phyloP scores from a whole-genome alignment of 2,329 filamentous ascomycete species.

The Aspergillus sojae region DNA sequence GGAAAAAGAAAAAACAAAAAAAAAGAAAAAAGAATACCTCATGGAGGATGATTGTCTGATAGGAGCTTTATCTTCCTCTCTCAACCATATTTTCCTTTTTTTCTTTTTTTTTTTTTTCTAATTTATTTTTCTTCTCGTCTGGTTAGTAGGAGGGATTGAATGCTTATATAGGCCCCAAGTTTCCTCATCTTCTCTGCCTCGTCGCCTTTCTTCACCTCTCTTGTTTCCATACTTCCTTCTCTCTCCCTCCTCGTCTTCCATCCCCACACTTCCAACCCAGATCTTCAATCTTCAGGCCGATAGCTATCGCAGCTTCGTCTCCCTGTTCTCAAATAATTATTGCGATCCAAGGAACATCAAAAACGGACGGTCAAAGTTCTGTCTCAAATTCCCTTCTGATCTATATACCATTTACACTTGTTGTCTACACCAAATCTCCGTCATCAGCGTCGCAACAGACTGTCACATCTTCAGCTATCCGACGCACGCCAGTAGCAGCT shows the following conservation, averaged over 20 bases:
- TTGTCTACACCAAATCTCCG: slow-evolving; percentile 10
- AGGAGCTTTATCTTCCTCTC: background rate
- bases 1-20: background rate
- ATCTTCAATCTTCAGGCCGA: background rate
- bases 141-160: background rate
- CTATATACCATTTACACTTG: slow-evolving; percentile 18
- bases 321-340: background rate
- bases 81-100: background rate
- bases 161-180: slow-evolving; percentile 2
- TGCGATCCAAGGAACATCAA: background rate
- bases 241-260: background rate
- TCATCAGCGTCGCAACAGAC: slow-evolving; percentile 14
- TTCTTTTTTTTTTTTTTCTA: background rate
- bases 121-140: background rate
- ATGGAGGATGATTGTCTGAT: background rate
- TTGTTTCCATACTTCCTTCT: background rate
- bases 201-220: background rate
- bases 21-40: background rate
- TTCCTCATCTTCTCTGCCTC: slow-evolving; percentile 2
- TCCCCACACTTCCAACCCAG: background rate
- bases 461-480: slow-evolving; percentile 14
- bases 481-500: slow-evolving; percentile 14
- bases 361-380: slow-evolving; percentile 5
- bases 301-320: background rate
- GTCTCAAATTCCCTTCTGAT: slow-evolving; percentile 8